Base-by-base conservation (phyloP, 352 stramenopile genomes). In the Pythium pectinolyticum region DNA sequence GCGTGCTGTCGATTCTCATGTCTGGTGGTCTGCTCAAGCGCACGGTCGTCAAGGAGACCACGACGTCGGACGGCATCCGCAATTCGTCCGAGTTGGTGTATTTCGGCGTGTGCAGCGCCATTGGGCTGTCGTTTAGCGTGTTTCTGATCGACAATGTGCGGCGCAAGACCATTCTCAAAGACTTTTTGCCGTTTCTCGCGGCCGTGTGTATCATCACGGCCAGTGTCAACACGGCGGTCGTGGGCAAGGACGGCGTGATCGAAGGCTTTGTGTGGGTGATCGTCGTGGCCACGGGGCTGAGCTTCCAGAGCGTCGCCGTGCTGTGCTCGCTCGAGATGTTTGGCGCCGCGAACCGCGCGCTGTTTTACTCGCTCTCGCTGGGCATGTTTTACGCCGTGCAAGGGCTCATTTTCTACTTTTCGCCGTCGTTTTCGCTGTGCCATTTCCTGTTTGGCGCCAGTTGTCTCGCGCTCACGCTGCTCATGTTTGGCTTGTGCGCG, bases 91-190 rank as follows among this genome's bases (percentile, higher is more conserved):
- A 78, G 78, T 53, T 88, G 35, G 63, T 88, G 17, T 79, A 83
- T 43, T 89, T 82, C 50, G 69, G 70, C 2, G 45, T 88, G 27
- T 84, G 73, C 54, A 75, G 37, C 2, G 70, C 74, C 6, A 62
- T 76, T 3, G 86, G 86, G 30, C 71, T 88, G 11, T 72, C 69
- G 34, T 90, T 94, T 39, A 85, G 84, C 39, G 86, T 86, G 57
- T 90, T 93, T 52, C 72, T 90, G 34, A 77, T 94, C 47, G 86
- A 93, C 63, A 90, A 87, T 37, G 83, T 95, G 52, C 80, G 85
- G n/a, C 82, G 86, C 50, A 94, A 95, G 70, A 95, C 86, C 19
- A 89, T 95, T n/a, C 60, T 95, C 43, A 95, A 95, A 64, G 86
- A 95, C 57, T 90, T 94, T 30, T 52, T 94, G 57, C 84, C 84